Percentiles rank a stretch among this genome's conserved stretches.
Evolutionary conservation across 495 filamentous ascomycete genomes (phyloP).

Genomic region (Astrocystis sublimbata): DNA sequence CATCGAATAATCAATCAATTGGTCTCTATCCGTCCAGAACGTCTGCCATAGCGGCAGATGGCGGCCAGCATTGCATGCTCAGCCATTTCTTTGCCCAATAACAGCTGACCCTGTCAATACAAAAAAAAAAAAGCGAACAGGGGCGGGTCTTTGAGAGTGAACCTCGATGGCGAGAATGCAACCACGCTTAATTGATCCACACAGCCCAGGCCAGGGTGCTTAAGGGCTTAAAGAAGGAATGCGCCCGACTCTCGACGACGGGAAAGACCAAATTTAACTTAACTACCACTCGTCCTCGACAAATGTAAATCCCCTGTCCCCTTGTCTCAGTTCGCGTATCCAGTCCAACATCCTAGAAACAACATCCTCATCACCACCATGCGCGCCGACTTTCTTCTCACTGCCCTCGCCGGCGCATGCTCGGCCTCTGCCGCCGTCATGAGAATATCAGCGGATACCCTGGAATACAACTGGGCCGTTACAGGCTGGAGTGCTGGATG

Average conservation of each 20-base stretch:
- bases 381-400: constrained; percentile 28
- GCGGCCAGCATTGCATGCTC: constrained; percentile 5
- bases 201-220: not conserved
- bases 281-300: not conserved
- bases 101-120: not conserved
- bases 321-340: not conserved
- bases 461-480: constrained; percentile 28
- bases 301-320: not conserved
- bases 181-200: constrained; percentile 9
- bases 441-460: constrained; percentile 20
- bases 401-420: constrained; percentile 21
- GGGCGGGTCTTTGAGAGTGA: not conserved
- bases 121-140: not conserved
- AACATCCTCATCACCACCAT: constrained; percentile 18
- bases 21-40: no score
- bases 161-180: constrained; percentile 8
- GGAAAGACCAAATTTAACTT: not conserved
- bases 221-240: constrained; percentile 6
- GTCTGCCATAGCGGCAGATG: no score
- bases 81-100: constrained; percentile 6
- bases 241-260: not conserved
- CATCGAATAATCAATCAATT: no score
- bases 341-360: not conserved
- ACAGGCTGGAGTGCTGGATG: constrained; percentile 35
- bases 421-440: constrained; percentile 24